Evolutionary conservation across 2,329 filamentous ascomycete genomes (phyloP), one percentile per base, ranked within the genome.

Genomic region (Pochonia chlamydosporia): DNA sequence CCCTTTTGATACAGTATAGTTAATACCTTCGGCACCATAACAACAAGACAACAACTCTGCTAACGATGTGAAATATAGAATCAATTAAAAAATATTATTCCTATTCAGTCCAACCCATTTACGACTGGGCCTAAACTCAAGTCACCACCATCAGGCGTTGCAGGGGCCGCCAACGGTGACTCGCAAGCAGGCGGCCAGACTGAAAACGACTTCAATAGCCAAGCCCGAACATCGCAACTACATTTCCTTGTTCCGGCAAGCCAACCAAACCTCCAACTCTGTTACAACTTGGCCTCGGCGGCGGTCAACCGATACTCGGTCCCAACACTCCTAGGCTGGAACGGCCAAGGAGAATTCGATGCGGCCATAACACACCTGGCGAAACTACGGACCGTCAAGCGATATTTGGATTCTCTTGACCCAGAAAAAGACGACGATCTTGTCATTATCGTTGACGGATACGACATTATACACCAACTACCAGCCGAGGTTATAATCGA

Each of bases 391-490:
- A 56, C 61, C 39, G 61, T 69, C 13, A 48, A 62, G 36, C 56
- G 59, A n/a, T 68, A 70, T 44, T 55, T 70, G 13, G 48, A 63
- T 26, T 52, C 52, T 14, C 53, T 68, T 3, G 47, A 49, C 8
- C 26, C 45, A 2, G 55, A 52, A 8, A 56, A 64, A 4, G 62
- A 82, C 48, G 69, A 79, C 18, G 84, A 87, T 58, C 63, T 88
- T 24, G 73, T 85, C 7, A 63, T 86, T 48, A 70, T 86, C 40
- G 71, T 82, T 5, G 82, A 87, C 58, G 81, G 77, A 1, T 75
- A 79, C 59, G 80, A 86, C 49, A 71, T 81, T 1, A 80, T 81
- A 66, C 79, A 85, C 49, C 84, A 87, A 59, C 67, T 87, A 3
- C 81, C 82, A 0, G 75, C 79, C 3, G 76, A 83, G 36, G 70